These are phyloP conservation scores for Monilinia aucupariae DNA, from an alignment of 2,329 filamentous ascomycete genomes.

Conservation along the genomic window DNA sequence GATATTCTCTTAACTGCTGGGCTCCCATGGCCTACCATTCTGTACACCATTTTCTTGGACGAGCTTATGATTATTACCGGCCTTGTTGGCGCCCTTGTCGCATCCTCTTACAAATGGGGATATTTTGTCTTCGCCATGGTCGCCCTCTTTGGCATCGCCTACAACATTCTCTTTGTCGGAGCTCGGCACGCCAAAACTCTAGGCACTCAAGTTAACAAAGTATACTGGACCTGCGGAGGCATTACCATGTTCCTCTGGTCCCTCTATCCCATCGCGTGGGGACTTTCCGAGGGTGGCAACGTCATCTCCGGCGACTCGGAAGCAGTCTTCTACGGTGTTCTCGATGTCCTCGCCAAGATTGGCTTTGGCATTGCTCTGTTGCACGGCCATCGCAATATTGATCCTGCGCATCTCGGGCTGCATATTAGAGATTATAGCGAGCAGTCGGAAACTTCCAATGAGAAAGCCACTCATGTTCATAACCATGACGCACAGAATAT, in stretches of 20 bases:
- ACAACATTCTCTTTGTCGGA: slow-evolving; percentile 51
- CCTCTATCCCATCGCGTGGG: slow-evolving; percentile 61
- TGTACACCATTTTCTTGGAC: slow-evolving; percentile 57
- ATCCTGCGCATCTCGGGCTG: slow-evolving; percentile 30
- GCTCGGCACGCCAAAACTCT: slow-evolving; percentile 50
- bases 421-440: slow-evolving; percentile 12
- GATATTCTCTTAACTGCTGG: slow-evolving; percentile 60
- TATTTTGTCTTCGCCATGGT: slow-evolving; percentile 54
- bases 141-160: slow-evolving; percentile 55
- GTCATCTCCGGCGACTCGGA: slow-evolving; percentile 61
- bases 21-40: slow-evolving; percentile 58
- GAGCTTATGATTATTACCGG: slow-evolving; percentile 63
- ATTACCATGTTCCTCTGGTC: slow-evolving; percentile 59
- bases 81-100: slow-evolving; percentile 59
- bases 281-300: slow-evolving; percentile 58
- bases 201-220: slow-evolving; percentile 47
- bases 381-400: slow-evolving; percentile 56
- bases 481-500: neutral
- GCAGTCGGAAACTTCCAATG: neutral
- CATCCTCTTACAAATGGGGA: slow-evolving; percentile 61
- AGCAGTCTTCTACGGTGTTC: slow-evolving; percentile 60
- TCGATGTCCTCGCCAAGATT: slow-evolving; percentile 61
- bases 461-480: neutral
- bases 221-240: slow-evolving; percentile 51
- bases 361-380: slow-evolving; percentile 57